Evolutionary conservation across 768 basidiomycete species (phyloP).

Genomic region (Trametes coccinea): DNA sequence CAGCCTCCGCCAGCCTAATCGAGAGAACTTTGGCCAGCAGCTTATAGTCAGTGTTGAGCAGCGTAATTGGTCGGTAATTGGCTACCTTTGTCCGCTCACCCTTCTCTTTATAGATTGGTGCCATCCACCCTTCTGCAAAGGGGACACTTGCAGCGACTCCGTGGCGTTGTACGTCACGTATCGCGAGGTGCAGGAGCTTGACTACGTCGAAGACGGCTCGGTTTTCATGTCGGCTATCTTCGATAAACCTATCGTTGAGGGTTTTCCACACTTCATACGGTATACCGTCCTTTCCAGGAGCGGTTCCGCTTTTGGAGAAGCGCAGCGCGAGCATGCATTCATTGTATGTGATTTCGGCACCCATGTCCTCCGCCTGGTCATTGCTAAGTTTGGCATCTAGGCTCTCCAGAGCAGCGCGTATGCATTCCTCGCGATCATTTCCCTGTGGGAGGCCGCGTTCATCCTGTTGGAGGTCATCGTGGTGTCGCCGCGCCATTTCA

Average conservation of each 20-base stretch:
- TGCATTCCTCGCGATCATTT: neutral
- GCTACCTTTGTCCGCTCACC: slow-evolving; percentile 13
- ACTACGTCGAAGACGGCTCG: neutral
- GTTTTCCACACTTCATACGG: slow-evolving; percentile 6
- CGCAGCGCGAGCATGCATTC: neutral
- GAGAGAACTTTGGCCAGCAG: slow-evolving; percentile 30
- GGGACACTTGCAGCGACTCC: neutral
- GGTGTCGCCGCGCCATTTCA: neutral
- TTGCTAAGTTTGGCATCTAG: neutral
- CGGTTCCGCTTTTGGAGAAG: slow-evolving; percentile 1
- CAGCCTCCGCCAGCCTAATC: slow-evolving; percentile 16
- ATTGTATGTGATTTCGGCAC: neutral
- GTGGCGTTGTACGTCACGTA: neutral
- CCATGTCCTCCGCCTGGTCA: neutral
- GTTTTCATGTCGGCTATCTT: neutral
- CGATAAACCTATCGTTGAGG: neutral
- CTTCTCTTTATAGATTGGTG: slow-evolving; percentile 45
- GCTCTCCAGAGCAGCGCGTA: neutral
- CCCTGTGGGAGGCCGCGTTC: neutral
- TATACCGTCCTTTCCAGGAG: neutral
- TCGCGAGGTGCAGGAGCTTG: neutral
- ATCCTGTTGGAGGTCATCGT: neutral
- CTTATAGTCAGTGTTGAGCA: slow-evolving; percentile 38
- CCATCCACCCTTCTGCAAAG: slow-evolving; percentile 37
- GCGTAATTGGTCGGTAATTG: slow-evolving; percentile 26